Evolutionary conservation across 75 land plant species (phyloP).

Genomic region (Adiantum capillusveneris): DNA sequence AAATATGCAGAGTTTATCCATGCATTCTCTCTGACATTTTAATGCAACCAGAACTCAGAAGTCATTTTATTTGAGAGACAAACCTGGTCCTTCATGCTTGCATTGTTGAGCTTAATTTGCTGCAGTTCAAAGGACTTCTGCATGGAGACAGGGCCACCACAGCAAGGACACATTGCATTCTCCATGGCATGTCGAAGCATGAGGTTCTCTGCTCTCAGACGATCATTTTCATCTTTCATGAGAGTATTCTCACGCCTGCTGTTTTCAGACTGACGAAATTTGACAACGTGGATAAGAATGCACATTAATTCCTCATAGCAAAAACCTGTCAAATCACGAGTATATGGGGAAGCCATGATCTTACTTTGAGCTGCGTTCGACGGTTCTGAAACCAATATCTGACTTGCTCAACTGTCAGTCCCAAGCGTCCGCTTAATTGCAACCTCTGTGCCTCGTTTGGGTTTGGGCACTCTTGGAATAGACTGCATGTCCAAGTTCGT

Average conservation of each 20-base stretch:
- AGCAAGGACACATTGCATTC: not conserved
- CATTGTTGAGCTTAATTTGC: too few species aligned
- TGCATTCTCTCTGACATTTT: too few species aligned
- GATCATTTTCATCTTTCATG: not conserved
- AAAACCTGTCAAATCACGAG: too few species aligned
- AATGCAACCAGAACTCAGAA: too few species aligned
- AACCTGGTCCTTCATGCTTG: too few species aligned
- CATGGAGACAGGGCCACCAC: too few species aligned
- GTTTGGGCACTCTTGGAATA: too few species aligned
- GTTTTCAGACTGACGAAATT: not conserved
- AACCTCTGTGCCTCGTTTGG: not conserved
- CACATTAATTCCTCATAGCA: too few species aligned
- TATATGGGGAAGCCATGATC: not conserved
- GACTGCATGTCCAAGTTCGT: too few species aligned
- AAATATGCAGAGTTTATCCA: too few species aligned
- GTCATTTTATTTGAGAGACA: too few species aligned
- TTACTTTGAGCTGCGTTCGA: constrained; percentile 3
- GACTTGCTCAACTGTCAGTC: not conserved
- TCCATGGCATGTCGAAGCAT: constrained; percentile 4
- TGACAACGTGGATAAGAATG: not conserved
- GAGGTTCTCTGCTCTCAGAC: constrained; percentile 1
- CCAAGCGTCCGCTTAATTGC: not conserved
- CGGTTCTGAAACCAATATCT: constrained; percentile 10
- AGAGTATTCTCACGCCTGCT: constrained; percentile 1
- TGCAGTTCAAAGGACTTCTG: too few species aligned